Evolutionary conservation across 805 yeast species (phyloP).

Genomic region (Jamesozyma lodderae): DNA sequence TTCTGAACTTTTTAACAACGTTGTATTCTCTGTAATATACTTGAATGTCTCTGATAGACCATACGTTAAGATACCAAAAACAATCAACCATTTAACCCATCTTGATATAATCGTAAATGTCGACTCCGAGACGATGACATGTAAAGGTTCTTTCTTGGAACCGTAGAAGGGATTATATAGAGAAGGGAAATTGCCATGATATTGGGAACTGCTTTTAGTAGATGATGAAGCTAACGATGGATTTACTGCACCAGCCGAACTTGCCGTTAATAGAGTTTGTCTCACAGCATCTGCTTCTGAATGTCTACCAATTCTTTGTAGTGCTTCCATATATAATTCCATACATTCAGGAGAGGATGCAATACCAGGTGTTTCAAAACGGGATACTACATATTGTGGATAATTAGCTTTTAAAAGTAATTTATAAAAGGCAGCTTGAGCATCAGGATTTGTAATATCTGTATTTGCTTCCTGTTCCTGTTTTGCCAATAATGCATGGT

Average conservation of each 20-base stretch:
- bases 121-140: constrained; percentile 87
- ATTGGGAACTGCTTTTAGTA: constrained; percentile 13
- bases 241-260: constrained; percentile 29
- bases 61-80: constrained; percentile 70
- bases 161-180: constrained; percentile 39
- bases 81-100: constrained; percentile 84
- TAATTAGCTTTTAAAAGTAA: constrained; percentile 68
- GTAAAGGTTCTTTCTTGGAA: constrained; percentile 72
- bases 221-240: constrained; percentile 27
- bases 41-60: constrained; percentile 73
- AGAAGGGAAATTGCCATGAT: constrained; percentile 23
- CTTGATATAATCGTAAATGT: constrained; percentile 67
- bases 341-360: constrained; percentile 76
- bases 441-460: constrained; percentile 53
- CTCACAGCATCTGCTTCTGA: constrained; percentile 69
- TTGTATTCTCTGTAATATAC: constrained; percentile 71
- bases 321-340: constrained; percentile 68
- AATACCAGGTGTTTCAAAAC: constrained; percentile 92
- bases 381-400: constrained; percentile 92
- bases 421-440: constrained; percentile 79
- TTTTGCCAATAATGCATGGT: constrained; percentile 40
- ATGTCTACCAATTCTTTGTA: constrained; percentile 64
- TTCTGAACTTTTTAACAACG: constrained; percentile 54
- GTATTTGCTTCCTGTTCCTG: constrained; percentile 84
- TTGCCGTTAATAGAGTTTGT: constrained; percentile 35